Evolutionary conservation across 768 basidiomycete species (phyloP).

Genomic region (Trametes coccinea): DNA sequence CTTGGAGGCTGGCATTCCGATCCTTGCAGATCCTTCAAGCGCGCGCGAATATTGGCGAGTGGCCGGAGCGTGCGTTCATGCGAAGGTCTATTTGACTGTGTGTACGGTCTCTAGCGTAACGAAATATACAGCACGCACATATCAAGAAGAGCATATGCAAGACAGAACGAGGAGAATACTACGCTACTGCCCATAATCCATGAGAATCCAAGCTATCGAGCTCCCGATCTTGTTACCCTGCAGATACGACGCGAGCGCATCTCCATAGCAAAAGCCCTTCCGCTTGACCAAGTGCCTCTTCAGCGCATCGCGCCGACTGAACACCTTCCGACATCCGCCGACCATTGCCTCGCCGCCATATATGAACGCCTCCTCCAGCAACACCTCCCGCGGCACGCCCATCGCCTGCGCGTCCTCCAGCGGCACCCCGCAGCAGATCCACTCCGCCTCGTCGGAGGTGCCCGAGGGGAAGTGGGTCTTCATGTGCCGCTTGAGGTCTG

Average conservation of each 20-base stretch:
- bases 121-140: no score
- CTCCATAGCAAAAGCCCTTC: constrained; percentile 6
- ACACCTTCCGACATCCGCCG: constrained; percentile 19
- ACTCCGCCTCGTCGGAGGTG: constrained; percentile 1
- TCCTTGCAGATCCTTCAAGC: no score
- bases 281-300: constrained; percentile 10
- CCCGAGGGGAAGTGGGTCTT: constrained; percentile 11
- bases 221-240: not conserved
- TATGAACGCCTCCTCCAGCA: not conserved
- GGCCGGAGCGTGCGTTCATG: no score
- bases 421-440: constrained; percentile 23
- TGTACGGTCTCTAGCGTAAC: no score
- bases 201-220: constrained; percentile 1
- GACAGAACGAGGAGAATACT: not conserved
- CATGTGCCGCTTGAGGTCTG: constrained; percentile 23
- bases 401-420: constrained; percentile 2
- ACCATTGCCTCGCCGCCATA: constrained; percentile 14
- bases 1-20: no score
- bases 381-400: not conserved
- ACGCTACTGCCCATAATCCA: not conserved
- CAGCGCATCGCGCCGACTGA: constrained; percentile 20
- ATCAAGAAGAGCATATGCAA: not conserved
- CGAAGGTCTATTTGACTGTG: no score
- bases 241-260: not conserved
- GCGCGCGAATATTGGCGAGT: no score